Conservation (phyloP, 768 basidiomycete species). For the Lactarius indigo region DNA sequence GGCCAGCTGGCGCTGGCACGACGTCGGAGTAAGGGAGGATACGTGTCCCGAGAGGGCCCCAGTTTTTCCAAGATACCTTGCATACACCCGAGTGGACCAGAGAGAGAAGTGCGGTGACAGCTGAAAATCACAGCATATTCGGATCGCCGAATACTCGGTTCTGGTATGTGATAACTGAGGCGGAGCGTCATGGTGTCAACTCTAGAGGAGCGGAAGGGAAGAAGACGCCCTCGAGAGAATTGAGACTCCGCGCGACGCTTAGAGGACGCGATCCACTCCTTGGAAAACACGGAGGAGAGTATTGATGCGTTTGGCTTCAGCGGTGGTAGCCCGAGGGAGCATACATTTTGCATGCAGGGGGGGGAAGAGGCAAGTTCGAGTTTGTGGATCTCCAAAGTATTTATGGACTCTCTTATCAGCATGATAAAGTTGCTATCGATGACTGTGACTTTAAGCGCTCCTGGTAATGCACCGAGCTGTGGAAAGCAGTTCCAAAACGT, state of each 20-base stretch:
- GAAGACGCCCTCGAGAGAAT: neutral
- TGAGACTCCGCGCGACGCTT: neutral
- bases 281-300: neutral
- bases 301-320: neutral
- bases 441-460: neutral
- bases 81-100: neutral
- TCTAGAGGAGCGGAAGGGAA: constrained; percentile 5
- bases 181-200: constrained; percentile 2
- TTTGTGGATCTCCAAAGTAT: constrained; percentile 1
- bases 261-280: constrained; percentile 8
- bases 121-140: neutral
- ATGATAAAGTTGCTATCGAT: neutral
- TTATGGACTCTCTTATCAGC: neutral
- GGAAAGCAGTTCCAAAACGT: neutral
- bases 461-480: neutral
- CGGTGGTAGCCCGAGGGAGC: constrained; percentile 5
- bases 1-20: neutral
- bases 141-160: too few species aligned
- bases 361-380: neutral
- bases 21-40: neutral
- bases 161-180: neutral
- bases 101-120: neutral
- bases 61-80: neutral
- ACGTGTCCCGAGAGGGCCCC: constrained; percentile 1
- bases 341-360: neutral